Percentiles rank a stretch among this genome's conserved stretches.
Conservation (phyloP, 208 protist species). For the Crithidia fasciculata region DNA sequence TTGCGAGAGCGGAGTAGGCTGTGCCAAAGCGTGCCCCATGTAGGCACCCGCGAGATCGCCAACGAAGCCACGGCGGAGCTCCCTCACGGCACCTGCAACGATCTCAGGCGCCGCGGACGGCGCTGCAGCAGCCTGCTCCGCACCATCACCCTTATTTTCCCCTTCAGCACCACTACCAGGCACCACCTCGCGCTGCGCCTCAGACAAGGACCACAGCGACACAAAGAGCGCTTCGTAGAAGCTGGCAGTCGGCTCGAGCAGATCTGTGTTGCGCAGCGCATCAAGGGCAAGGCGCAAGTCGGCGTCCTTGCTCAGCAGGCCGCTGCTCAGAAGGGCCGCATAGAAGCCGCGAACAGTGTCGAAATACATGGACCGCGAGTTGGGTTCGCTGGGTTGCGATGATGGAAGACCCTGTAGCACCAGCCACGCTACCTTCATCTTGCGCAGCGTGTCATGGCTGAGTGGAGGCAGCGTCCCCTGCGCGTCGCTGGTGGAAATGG, state of each 20-base stretch:
- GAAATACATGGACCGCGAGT: neutral
- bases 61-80: slow-evolving; percentile 29
- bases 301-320: slow-evolving; percentile 26
- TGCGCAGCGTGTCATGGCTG: slow-evolving; percentile 21
- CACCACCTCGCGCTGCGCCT: neutral
- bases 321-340: slow-evolving; percentile 50
- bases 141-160: neutral
- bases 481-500: neutral
- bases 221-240: slow-evolving; percentile 59
- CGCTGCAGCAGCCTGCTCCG: neutral
- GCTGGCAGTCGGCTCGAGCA: slow-evolving; percentile 51
- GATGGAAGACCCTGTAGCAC: neutral
- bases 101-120: neutral
- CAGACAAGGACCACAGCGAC: slow-evolving; percentile 8
- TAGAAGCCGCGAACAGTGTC: slow-evolving; percentile 53
- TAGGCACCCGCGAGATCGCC: slow-evolving; percentile 72
- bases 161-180: neutral
- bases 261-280: slow-evolving; percentile 50
- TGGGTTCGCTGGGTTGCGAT: neutral
- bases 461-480: neutral
- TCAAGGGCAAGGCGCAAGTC: slow-evolving; percentile 60
- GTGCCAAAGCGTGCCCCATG: slow-evolving; percentile 68
- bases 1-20: neutral
- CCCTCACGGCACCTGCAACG: slow-evolving; percentile 32
- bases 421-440: slow-evolving; percentile 41